These are phyloP conservation scores for Stereocaulon alpinum DNA, from an alignment of 495 filamentous ascomycete species.

Conservation along the genomic window DNA sequence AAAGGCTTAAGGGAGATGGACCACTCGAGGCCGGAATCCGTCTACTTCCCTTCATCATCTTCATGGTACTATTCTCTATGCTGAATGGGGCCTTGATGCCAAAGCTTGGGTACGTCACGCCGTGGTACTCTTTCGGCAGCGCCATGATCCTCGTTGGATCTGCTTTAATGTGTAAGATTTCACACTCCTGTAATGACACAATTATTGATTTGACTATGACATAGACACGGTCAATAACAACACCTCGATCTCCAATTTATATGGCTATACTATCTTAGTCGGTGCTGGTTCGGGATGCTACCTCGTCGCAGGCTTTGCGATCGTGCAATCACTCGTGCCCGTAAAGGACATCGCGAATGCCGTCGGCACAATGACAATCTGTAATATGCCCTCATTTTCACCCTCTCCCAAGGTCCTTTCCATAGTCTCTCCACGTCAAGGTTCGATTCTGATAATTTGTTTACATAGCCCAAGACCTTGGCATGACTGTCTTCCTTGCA, in stretches of 20 bases:
- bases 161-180: constrained; percentile 32
- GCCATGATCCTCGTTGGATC: constrained; percentile 39
- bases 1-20: constrained; percentile 28
- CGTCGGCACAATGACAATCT: constrained; percentile 38
- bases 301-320: constrained; percentile 41
- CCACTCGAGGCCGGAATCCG: constrained; percentile 42
- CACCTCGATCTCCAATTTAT: constrained; percentile 30
- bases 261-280: constrained; percentile 35
- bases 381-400: neutral
- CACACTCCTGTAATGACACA: neutral
- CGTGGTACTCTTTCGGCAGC: constrained; percentile 45
- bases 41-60: constrained; percentile 47
- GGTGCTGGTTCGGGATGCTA: constrained; percentile 43
- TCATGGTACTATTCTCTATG: constrained; percentile 40
- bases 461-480: neutral
- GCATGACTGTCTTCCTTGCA: neutral
- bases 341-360: constrained; percentile 31
- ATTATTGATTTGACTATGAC: too few relatives aligned
- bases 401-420: neutral
- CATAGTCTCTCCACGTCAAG: neutral
- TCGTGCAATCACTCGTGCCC: constrained; percentile 40
- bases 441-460: neutral
- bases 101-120: constrained; percentile 45
- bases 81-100: constrained; percentile 42
- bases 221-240: constrained; percentile 30